Conservation (phyloP, 306 rosid species). For the Quercus wislizeni region DNA sequence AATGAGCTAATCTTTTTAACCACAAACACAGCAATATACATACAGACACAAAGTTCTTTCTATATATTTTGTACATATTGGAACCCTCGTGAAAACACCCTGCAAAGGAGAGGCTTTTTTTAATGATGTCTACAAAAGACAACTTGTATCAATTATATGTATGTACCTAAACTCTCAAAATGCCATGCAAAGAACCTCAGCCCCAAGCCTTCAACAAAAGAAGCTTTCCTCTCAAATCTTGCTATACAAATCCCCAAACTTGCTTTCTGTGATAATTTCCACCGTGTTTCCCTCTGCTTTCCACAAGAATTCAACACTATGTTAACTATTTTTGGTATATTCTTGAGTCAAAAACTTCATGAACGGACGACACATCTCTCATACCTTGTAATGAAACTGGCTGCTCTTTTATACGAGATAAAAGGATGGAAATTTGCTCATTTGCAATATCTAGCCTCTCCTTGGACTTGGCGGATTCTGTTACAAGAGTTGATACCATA, state of each 20-base stretch:
- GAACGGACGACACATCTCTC: slow-evolving; percentile 53
- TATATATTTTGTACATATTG: slow-evolving; percentile 37
- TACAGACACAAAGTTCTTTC: slow-evolving; percentile 16
- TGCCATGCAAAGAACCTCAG: slow-evolving; percentile 16
- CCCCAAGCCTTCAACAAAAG: background rate
- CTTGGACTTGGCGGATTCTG: slow-evolving; percentile 82
- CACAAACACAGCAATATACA: slow-evolving; percentile 9
- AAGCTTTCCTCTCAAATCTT: background rate
- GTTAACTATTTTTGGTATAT: slow-evolving; percentile 10
- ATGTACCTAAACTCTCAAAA: slow-evolving; percentile 31
- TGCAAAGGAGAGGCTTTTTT: background rate
- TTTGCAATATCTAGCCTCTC: slow-evolving; percentile 83
- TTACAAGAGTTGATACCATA: slow-evolving; percentile 70
- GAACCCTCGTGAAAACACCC: slow-evolving; percentile 13
- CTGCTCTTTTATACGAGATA: slow-evolving; percentile 72
- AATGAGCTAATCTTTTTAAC: background rate
- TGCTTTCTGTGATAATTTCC: slow-evolving; percentile 17
- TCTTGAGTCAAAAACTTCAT: slow-evolving; percentile 42
- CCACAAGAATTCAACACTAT: slow-evolving; percentile 1
- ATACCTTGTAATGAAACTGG: slow-evolving; percentile 64
- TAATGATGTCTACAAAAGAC: background rate
- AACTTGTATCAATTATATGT: slow-evolving; percentile 12
- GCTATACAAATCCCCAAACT: slow-evolving; percentile 9
- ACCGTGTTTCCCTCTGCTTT: slow-evolving; percentile 8
- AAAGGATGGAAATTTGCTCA: slow-evolving; percentile 69